Conservation (phyloP, 768 basidiomycete genomes). For the Psilocybe cubensis region DNA sequence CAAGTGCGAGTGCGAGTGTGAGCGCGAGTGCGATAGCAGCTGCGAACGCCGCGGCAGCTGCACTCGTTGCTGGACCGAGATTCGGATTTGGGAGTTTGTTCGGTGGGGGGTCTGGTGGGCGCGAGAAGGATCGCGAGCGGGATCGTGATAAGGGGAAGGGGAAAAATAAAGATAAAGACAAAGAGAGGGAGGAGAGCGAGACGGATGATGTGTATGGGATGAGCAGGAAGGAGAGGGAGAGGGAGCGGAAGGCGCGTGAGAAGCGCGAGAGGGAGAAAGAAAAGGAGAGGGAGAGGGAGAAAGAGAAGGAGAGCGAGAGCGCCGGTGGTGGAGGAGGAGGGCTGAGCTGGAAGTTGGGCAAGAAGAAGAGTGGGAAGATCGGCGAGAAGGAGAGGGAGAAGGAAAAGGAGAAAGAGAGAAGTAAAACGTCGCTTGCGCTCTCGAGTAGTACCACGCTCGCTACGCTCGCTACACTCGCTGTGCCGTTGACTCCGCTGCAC, state of each 20-base stretch:
- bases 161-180: not conserved
- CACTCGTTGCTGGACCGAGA: not conserved
- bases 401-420: too few relatives aligned
- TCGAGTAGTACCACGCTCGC: not conserved
- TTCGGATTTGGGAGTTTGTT: not conserved
- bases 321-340: constrained; percentile 12
- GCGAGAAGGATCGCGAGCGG: constrained; percentile 7
- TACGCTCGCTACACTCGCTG: too few relatives aligned
- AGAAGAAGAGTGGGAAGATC: constrained; percentile 3
- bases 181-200: constrained; percentile 14
- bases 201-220: constrained; percentile 31
- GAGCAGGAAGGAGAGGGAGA: constrained; percentile 37
- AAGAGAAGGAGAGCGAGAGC: constrained; percentile 28
- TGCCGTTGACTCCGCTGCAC: too few relatives aligned
- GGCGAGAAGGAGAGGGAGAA: constrained; percentile 9
- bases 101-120: constrained; percentile 8
- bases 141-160: not conserved
- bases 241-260: constrained; percentile 12
- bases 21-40: not conserved
- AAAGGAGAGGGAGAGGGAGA: constrained; percentile 7
- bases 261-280: constrained; percentile 14
- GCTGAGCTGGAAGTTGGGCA: constrained; percentile 18
- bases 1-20: not conserved
- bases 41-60: not conserved
- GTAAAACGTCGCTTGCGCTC: not conserved